Percentiles rank a stretch among this genome's conserved stretches.
Evolutionary conservation across 2,329 filamentous ascomycete genomes (phyloP).

Genomic region (Acarospora socialis): DNA sequence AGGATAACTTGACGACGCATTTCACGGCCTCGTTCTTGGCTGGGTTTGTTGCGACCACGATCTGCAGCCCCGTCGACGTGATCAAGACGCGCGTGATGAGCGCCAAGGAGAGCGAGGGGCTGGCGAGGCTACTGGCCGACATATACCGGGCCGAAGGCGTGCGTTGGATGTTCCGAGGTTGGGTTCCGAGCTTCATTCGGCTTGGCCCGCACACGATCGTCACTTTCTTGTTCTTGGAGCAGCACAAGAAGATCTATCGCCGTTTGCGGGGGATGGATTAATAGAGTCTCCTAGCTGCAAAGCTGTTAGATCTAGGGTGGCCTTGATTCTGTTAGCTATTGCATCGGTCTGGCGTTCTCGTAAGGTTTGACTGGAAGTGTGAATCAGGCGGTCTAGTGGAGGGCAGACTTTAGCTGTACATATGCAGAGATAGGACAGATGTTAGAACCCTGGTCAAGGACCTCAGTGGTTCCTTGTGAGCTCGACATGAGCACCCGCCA

Average conservation of each 20-base stretch:
- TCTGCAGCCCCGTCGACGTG: constrained; percentile 53
- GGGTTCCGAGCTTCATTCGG: constrained; percentile 53
- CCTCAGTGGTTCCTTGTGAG: not conserved
- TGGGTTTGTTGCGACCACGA: constrained; percentile 51
- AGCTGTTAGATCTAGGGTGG: too few species aligned
- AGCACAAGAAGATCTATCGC: constrained; percentile 51
- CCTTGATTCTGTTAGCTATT: too few species aligned
- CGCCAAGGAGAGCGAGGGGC: constrained; percentile 30
- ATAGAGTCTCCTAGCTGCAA: too few species aligned
- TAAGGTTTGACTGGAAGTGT: too few species aligned
- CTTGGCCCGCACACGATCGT: constrained; percentile 52
- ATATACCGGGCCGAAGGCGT: constrained; percentile 44
- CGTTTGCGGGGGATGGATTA: constrained; percentile 22
- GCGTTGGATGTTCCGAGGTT: constrained; percentile 51
- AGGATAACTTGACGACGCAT: constrained; percentile 45
- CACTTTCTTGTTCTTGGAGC: constrained; percentile 52
- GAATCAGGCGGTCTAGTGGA: too few species aligned
- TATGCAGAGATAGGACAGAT: not conserved
- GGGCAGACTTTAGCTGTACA: too few species aligned
- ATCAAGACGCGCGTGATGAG: constrained; percentile 55
- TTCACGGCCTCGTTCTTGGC: constrained; percentile 48
- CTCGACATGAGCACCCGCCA: not conserved
- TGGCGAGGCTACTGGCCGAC: constrained; percentile 36
- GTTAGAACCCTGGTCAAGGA: not conserved
- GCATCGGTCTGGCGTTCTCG: too few species aligned